These are phyloP conservation scores for Neurospora sublineolata DNA, from an alignment of 495 filamentous ascomycete species.

Conservation along the genomic window DNA sequence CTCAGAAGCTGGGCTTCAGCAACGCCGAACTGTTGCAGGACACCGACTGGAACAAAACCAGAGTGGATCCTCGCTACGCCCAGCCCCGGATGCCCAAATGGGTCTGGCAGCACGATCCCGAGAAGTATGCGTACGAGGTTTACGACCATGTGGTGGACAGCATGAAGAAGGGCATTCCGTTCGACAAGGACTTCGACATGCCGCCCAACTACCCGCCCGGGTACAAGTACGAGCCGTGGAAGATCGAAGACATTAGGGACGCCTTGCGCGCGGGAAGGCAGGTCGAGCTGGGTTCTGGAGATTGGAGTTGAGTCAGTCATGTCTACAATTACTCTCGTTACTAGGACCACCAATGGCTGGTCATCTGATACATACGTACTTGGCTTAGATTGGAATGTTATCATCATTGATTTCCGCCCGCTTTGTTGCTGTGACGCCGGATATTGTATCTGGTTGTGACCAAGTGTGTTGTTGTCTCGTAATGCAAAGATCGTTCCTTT, in stretches of 20 bases:
- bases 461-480: neutral
- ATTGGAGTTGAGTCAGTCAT: slow-evolving; percentile 26
- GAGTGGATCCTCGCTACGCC: slow-evolving; percentile 36
- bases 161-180: slow-evolving; percentile 26
- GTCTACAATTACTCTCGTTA: neutral
- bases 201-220: slow-evolving; percentile 34
- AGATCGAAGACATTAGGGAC: slow-evolving; percentile 30
- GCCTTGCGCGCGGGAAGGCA: slow-evolving; percentile 24
- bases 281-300: slow-evolving; percentile 26
- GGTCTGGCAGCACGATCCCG: slow-evolving; percentile 47
- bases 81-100: slow-evolving; percentile 41
- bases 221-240: slow-evolving; percentile 37
- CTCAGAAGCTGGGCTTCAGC: slow-evolving; percentile 44
- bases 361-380: slow-evolving; percentile 26
- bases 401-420: neutral
- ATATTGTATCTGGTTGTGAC: neutral
- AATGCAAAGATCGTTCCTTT: neutral
- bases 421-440: neutral
- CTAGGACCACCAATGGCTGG: slow-evolving; percentile 12
- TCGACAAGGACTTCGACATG: slow-evolving; percentile 26
- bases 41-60: slow-evolving; percentile 45
- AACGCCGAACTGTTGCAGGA: slow-evolving; percentile 46
- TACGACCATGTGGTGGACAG: slow-evolving; percentile 34
- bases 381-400: slow-evolving; percentile 17
- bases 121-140: slow-evolving; percentile 43